Conservation (phyloP, 192 early-diverging fungal genomes). For the Polychytrium aggregatum region DNA sequence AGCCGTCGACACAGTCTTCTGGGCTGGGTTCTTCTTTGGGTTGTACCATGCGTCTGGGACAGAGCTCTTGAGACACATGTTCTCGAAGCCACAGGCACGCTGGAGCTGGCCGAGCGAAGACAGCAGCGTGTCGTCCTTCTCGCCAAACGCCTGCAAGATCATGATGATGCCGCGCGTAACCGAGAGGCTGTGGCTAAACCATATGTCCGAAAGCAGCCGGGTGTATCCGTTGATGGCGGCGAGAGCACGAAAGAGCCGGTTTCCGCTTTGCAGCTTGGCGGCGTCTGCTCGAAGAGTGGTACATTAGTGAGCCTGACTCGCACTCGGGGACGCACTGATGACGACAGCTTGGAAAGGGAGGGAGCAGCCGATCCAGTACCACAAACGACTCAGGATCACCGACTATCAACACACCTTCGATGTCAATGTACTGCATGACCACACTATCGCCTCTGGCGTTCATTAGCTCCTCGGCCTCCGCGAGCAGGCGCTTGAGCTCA, state of each 20-base stretch:
- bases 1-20: no score
- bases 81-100: constrained; percentile 54
- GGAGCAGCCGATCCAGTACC: no score
- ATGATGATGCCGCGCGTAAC: constrained; percentile 51
- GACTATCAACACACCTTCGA: constrained; percentile 48
- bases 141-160: constrained; percentile 50
- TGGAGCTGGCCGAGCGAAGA: constrained; percentile 47
- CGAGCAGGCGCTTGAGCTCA: no score
- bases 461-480: constrained; percentile 33
- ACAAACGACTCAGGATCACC: no score
- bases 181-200: constrained; percentile 48
- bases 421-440: constrained; percentile 49
- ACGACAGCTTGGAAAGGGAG: constrained; percentile 1
- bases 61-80: constrained; percentile 36
- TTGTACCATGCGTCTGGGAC: constrained; percentile 64
- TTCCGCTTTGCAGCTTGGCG: constrained; percentile 29
- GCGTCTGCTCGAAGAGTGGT: no score
- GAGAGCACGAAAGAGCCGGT: constrained; percentile 41
- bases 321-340: no score
- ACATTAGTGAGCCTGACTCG: no score
- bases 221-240: constrained; percentile 50
- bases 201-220: constrained; percentile 59
- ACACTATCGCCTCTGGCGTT: constrained; percentile 18
- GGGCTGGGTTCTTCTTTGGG: constrained; percentile 14
- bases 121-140: constrained; percentile 34